These are phyloP conservation scores for Cyclocybe cylindracea DNA, from an alignment of 768 basidiomycete species.

Conservation along the genomic window DNA sequence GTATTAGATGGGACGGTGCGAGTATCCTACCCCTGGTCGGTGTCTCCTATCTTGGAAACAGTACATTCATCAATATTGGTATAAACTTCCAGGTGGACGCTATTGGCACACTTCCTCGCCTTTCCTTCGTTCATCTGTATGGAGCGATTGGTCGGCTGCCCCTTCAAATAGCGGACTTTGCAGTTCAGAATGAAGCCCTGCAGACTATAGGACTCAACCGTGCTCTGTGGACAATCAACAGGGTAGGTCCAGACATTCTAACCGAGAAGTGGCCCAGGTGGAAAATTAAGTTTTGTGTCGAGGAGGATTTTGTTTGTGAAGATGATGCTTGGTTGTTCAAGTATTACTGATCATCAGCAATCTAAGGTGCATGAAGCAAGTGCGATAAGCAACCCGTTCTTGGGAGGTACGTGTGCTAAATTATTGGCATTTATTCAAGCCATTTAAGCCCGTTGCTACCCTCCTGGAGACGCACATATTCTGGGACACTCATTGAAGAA, in stretches of 20 bases:
- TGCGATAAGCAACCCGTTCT: slow-evolving; percentile 13
- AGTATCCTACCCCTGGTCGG: slow-evolving; percentile 29
- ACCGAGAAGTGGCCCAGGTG: slow-evolving; percentile 37
- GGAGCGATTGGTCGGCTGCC: slow-evolving; percentile 29
- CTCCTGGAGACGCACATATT: too few species aligned
- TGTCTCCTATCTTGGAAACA: neutral
- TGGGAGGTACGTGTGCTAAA: slow-evolving; percentile 8
- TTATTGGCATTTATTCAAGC: too few species aligned
- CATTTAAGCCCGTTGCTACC: too few species aligned
- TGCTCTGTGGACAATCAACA: slow-evolving; percentile 36
- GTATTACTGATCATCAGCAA: slow-evolving; percentile 23
- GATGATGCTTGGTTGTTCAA: slow-evolving; percentile 44
- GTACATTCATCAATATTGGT: neutral
- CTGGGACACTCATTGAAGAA: too few species aligned
- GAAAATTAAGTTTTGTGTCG: slow-evolving; percentile 39
- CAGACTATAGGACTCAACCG: slow-evolving; percentile 38
- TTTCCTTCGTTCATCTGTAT: slow-evolving; percentile 40
- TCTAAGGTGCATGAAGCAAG: slow-evolving; percentile 7
- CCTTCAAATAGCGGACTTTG: slow-evolving; percentile 34
- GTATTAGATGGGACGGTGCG: slow-evolving; percentile 32
- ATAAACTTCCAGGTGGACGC: slow-evolving; percentile 21
- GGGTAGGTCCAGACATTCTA: slow-evolving; percentile 27
- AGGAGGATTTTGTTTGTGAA: slow-evolving; percentile 34
- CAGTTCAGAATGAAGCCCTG: slow-evolving; percentile 29
- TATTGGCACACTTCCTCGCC: slow-evolving; percentile 25